A percentile compares a stretch with the other conserved stretches of the same genome.
phyloP scores from a whole-genome alignment of 192 early-diverging fungal genomes.

The Thamnidium elegans region DNA sequence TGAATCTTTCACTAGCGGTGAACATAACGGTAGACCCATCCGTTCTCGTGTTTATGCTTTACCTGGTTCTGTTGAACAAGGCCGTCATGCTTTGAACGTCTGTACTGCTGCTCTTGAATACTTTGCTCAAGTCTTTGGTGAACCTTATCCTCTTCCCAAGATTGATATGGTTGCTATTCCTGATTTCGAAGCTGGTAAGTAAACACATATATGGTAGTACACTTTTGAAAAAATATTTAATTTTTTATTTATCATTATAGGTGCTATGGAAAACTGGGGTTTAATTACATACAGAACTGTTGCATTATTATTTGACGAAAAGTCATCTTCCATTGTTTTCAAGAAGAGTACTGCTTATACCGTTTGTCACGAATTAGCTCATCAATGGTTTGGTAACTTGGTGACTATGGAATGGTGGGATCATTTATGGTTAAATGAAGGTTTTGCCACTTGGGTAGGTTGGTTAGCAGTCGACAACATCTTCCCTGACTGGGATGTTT shows the following conservation, averaged over 20 bases:
- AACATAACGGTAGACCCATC: constrained; percentile 68
- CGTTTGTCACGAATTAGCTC: constrained; percentile 87
- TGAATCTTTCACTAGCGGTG: constrained; percentile 70
- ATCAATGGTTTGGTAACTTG: constrained; percentile 94
- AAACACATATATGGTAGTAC: no score
- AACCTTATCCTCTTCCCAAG: constrained; percentile 92
- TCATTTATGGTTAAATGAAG: constrained; percentile 95
- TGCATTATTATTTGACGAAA: constrained; percentile 81
- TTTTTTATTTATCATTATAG: constrained; percentile 4
- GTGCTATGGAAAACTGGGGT: constrained; percentile 98
- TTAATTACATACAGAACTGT: constrained; percentile 88
- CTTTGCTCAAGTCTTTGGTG: constrained; percentile 83
- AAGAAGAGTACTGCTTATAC: constrained; percentile 87
- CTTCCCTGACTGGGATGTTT: constrained; percentile 94
- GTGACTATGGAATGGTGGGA: constrained; percentile 96
- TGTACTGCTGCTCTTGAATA: constrained; percentile 75
- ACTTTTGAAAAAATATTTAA: no score
- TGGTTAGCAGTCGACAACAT: constrained; percentile 83
- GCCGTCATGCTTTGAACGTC: constrained; percentile 80
- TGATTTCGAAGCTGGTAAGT: constrained; percentile 59
- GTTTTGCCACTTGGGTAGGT: constrained; percentile 96
- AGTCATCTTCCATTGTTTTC: constrained; percentile 64
- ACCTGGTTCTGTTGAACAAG: constrained; percentile 74
- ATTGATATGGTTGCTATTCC: constrained; percentile 88
- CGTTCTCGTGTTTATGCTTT: constrained; percentile 84